phyloP scores from a whole-genome alignment of 768 basidiomycete species.

The Daedaleopsis sinensis region DNA sequence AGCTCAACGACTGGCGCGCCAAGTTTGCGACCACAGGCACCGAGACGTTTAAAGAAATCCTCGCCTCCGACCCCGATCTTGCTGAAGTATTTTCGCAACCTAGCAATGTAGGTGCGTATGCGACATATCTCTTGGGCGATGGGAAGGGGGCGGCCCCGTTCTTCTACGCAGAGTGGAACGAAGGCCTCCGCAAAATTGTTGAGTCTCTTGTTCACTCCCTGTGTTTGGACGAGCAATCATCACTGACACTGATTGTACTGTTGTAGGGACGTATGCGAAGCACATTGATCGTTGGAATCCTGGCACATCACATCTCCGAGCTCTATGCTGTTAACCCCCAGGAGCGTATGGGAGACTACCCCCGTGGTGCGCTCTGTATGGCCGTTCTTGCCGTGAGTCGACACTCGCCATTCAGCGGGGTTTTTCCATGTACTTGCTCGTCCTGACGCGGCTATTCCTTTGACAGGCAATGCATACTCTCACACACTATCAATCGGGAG shows the following conservation, averaged over 20 bases:
- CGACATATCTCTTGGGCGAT: background rate
- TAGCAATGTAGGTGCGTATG: background rate
- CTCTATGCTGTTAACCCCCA: background rate
- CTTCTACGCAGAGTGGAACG: background rate
- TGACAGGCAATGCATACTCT: background rate
- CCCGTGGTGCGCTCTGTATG: background rate
- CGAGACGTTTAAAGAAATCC: background rate
- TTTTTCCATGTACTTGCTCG: no score
- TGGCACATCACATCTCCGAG: background rate
- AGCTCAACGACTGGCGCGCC: background rate
- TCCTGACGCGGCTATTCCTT: no score
- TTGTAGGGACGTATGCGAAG: background rate
- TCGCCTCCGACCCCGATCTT: background rate
- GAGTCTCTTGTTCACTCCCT: no score
- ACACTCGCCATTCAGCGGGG: background rate
- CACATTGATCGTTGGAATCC: background rate
- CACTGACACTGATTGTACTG: background rate
- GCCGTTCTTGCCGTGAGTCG: background rate
- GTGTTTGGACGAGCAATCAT: no score
- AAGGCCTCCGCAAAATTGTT: background rate
- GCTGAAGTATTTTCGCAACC: background rate
- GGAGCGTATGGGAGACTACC: background rate
- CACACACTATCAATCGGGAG: background rate
- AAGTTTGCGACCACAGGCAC: background rate
- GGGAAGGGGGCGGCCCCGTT: background rate